These are phyloP conservation scores for Serendipita sp. DNA, from an alignment of 768 basidiomycete genomes.

Conservation along the genomic window DNA sequence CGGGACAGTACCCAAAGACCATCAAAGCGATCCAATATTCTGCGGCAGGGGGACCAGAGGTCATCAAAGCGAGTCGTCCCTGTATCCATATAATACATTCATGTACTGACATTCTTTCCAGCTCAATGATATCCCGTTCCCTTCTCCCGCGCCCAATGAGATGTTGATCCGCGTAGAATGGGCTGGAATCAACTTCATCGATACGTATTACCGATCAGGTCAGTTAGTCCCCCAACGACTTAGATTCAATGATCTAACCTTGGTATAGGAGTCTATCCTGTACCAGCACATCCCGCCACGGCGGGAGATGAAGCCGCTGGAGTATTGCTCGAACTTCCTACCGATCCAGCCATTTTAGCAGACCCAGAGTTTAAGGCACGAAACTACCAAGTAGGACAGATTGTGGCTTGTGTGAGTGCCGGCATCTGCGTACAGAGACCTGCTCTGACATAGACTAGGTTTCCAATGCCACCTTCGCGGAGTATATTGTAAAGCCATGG, in stretches of 20 bases:
- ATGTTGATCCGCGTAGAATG: conserved; percentile 30
- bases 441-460: conserved; percentile 14
- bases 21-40: conserved; percentile 60
- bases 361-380: conserved; percentile 48
- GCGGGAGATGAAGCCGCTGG: conserved; percentile 74
- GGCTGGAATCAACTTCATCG: conserved; percentile 66
- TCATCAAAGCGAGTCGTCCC: conserved; percentile 43
- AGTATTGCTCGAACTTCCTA: conserved; percentile 56
- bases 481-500: conserved; percentile 57
- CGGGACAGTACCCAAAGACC: conserved; percentile 32
- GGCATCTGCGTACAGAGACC: neutral
- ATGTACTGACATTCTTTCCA: conserved; percentile 11
- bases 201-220: conserved; percentile 59
- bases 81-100: neutral
- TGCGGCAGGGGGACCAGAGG: conserved; percentile 61
- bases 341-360: conserved; percentile 41
- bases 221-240: conserved; percentile 15
- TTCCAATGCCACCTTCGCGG: conserved; percentile 34
- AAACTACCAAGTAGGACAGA: conserved; percentile 50
- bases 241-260: neutral
- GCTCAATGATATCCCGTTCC: conserved; percentile 41
- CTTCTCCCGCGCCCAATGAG: conserved; percentile 42
- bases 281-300: conserved; percentile 39
- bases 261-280: conserved; percentile 50
- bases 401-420: conserved; percentile 48